phyloP scores from a whole-genome alignment of 805 yeast genomes.

The Nakazawaea laoshanensis region DNA sequence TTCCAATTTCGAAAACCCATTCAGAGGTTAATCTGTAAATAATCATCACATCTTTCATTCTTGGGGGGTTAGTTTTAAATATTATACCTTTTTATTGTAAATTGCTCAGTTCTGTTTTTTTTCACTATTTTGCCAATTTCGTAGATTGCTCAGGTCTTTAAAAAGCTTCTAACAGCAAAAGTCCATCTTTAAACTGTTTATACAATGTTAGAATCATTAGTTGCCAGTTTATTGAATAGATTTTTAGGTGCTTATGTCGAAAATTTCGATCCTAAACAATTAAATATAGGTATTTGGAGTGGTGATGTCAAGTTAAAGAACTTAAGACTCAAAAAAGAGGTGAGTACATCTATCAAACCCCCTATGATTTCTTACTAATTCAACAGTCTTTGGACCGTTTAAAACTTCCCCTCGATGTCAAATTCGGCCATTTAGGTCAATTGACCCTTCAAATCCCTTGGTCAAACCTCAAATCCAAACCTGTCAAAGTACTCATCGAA shows the following conservation, averaged over 20 bases:
- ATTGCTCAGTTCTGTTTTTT: too few species aligned
- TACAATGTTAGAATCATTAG: conserved; percentile 57
- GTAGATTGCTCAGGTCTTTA: too few species aligned
- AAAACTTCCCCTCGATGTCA: conserved; percentile 78
- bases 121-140: too few species aligned
- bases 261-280: conserved; percentile 90
- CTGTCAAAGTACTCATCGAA: conserved; percentile 81
- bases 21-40: conserved; percentile 1
- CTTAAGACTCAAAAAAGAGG: conserved; percentile 72
- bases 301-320: conserved; percentile 89
- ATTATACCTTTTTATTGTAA: too few species aligned
- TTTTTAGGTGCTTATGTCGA: conserved; percentile 74
- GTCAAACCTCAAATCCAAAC: conserved; percentile 88
- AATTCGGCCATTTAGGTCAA: conserved; percentile 85
- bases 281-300: conserved; percentile 94
- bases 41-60: too few species aligned
- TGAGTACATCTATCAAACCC: conserved; percentile 12
- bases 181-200: too few species aligned
- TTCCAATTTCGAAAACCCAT: conserved; percentile 1
- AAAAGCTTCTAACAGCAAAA: too few species aligned
- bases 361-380: neutral
- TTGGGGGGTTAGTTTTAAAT: neutral
- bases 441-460: conserved; percentile 91
- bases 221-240: conserved; percentile 53
- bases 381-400: conserved; percentile 67